These are phyloP conservation scores for Venturia effusa DNA, from an alignment of 2,329 filamentous ascomycete species.

Conservation along the genomic window DNA sequence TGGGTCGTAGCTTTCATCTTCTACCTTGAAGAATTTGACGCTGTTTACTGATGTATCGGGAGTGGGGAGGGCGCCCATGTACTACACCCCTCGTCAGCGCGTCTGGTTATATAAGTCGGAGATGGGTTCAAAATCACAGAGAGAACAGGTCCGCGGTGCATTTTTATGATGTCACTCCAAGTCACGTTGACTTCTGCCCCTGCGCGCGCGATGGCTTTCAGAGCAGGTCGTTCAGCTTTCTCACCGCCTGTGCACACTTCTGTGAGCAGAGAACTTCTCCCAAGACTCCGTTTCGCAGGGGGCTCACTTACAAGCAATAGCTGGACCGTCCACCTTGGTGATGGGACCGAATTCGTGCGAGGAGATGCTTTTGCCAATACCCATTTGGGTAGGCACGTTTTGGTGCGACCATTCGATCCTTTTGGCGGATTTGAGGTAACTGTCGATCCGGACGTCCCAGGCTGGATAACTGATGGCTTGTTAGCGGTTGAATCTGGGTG, in stretches of 20 bases:
- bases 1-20: neutral
- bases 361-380: too few species aligned
- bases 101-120: neutral
- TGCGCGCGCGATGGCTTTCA: constrained; percentile 2
- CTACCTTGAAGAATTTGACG: constrained; percentile 7
- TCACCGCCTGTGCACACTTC: neutral
- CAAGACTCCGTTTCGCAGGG: too few species aligned
- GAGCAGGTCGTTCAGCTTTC: neutral
- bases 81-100: neutral
- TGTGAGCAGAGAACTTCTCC: too few species aligned
- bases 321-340: neutral
- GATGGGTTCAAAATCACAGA: neutral
- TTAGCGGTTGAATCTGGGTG: neutral
- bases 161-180: neutral
- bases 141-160: neutral
- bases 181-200: neutral
- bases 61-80: neutral
- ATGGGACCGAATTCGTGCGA: neutral
- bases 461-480: neutral
- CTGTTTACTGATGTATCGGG: neutral
- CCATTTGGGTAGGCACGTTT: neutral
- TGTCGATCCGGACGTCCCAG: constrained; percentile 4
- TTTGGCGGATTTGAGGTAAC: neutral
- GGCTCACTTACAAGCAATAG: constrained; percentile 5
- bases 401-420: neutral